Evolutionary conservation across 2,329 filamentous ascomycete species (phyloP).

Genomic region (Exophiala spinifera): DNA sequence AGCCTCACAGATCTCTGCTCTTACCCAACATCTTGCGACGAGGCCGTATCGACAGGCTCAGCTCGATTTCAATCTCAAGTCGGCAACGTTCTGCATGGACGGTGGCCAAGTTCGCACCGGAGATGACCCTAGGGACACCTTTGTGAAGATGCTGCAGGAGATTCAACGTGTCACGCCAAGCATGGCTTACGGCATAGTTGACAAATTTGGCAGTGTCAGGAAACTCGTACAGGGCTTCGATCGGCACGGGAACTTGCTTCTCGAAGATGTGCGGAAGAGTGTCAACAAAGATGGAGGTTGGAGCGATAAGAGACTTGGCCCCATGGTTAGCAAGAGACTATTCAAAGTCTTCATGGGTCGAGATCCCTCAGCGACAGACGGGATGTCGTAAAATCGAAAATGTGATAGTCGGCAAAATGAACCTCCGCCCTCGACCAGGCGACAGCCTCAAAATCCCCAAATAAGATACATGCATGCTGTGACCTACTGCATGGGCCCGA

Average conservation of each 20-base stretch:
- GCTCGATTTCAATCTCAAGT: conserved; percentile 49
- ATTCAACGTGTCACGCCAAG: conserved; percentile 68
- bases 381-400: conserved; percentile 26
- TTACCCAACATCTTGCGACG: conserved; percentile 76
- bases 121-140: conserved; percentile 60
- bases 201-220: conserved; percentile 57
- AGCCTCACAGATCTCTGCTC: conserved; percentile 67
- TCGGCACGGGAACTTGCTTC: conserved; percentile 54
- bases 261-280: conserved; percentile 60
- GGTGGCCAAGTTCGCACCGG: conserved; percentile 71
- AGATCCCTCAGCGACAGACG: conserved; percentile 45
- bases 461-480: not conserved
- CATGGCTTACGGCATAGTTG: conserved; percentile 66
- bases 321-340: conserved; percentile 46
- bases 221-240: conserved; percentile 60
- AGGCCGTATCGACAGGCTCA: conserved; percentile 62
- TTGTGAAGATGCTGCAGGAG: conserved; percentile 72
- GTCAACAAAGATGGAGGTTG: conserved; percentile 47
- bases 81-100: conserved; percentile 72
- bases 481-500: too few species aligned
- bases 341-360: conserved; percentile 50
- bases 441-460: too few species aligned
- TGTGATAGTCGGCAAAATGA: too few species aligned
- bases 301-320: conserved; percentile 46
- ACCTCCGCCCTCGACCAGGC: too few species aligned